Percentiles rank a stretch among this genome's conserved stretches.
phyloP scores from a whole-genome alignment of 1,284 basidiomycete genomes.

The Wallemia mellicola region DNA sequence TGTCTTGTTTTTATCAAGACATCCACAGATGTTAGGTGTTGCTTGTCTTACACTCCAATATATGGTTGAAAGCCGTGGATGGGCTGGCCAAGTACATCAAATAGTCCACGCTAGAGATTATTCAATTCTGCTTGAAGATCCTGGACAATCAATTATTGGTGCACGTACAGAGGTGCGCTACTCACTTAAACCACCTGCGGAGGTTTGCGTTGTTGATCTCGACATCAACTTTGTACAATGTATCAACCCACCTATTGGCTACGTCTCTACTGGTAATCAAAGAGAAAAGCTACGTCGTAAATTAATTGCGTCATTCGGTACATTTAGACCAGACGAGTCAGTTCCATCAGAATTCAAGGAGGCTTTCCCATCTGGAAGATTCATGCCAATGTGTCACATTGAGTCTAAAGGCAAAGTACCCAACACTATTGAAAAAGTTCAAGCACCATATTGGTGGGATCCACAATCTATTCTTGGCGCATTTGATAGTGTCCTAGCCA shows the following conservation, averaged over 20 bases:
- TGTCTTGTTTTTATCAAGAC: conserved; percentile 61
- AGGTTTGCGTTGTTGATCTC: conserved; percentile 70
- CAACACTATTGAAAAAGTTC: conserved; percentile 38
- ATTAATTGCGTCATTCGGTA: conserved; percentile 46
- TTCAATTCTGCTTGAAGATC: conserved; percentile 21
- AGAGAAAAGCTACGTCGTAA: conserved; percentile 55
- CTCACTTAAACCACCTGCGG: conserved; percentile 36
- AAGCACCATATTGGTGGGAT: conserved; percentile 73
- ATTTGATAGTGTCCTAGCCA: conserved; percentile 37
- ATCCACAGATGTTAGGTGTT: conserved; percentile 67
- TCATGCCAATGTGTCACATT: conserved; percentile 51
- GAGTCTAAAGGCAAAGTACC: conserved; percentile 46
- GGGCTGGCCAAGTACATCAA: conserved; percentile 62
- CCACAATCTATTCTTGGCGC: conserved; percentile 16
- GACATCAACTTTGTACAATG: conserved; percentile 62
- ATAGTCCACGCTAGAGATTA: conserved; percentile 55
- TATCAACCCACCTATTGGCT: conserved; percentile 30
- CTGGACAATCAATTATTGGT: conserved; percentile 64
- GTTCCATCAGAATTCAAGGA: conserved; percentile 52
- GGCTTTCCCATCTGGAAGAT: conserved; percentile 69
- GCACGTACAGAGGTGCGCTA: conserved; percentile 60
- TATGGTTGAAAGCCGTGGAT: conserved; percentile 71
- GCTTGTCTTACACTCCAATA: conserved; percentile 38
- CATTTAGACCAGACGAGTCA: conserved; percentile 9
- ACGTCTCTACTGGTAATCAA: conserved; percentile 48